phyloP scores from a whole-genome alignment of 208 protist species.

The Leishmania turanica region DNA sequence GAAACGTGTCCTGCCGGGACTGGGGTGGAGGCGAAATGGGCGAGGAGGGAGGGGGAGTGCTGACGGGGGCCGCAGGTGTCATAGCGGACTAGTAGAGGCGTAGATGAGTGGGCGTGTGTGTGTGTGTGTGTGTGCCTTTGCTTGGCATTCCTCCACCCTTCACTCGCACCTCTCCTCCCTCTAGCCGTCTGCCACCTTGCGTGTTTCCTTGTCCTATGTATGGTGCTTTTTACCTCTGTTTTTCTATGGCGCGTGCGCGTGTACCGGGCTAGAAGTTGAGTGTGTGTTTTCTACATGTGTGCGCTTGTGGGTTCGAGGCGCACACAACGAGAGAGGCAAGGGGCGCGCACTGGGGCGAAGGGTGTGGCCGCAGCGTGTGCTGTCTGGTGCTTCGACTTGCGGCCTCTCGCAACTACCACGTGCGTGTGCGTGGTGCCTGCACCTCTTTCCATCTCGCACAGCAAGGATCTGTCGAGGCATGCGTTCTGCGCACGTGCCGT shows the following conservation, averaged over 20 bases:
- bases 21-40: not conserved
- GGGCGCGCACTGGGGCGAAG: not conserved
- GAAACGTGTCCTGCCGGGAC: not conserved
- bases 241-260: not conserved
- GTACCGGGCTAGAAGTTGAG: not conserved
- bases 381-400: not conserved
- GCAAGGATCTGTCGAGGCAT: not conserved
- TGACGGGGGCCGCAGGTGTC: not conserved
- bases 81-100: not conserved
- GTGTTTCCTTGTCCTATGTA: not conserved
- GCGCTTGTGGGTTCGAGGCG: not conserved
- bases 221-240: not conserved
- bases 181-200: not conserved
- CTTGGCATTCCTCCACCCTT: not conserved
- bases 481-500: not conserved
- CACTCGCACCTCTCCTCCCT: not conserved
- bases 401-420: not conserved
- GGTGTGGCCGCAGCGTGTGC: not conserved
- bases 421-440: not conserved
- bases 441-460: not conserved
- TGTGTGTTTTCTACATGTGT: not conserved
- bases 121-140: not conserved
- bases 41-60: no score
- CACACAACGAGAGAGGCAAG: not conserved
- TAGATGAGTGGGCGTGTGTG: not conserved